Conservation (phyloP, 176 grass and related monocot species). For the Pontederia paniculata region DNA sequence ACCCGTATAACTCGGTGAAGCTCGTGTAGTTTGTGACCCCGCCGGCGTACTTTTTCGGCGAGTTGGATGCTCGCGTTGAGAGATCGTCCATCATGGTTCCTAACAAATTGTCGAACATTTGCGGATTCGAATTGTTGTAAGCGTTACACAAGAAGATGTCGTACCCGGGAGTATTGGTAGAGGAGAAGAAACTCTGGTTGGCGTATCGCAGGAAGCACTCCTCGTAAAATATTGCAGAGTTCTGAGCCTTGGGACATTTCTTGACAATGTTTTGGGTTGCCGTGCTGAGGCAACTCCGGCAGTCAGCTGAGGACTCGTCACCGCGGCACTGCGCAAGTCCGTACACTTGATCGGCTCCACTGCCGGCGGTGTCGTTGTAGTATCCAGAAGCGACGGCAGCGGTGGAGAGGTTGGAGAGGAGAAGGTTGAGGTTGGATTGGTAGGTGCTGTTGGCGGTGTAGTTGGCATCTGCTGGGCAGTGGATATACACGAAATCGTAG, state of each 20-base stretch:
- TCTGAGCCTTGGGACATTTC: too few species aligned
- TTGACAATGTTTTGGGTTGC: too few species aligned
- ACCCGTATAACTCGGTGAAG: slow-evolving; percentile 22
- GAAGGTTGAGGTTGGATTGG: not conserved
- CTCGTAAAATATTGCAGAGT: too few species aligned
- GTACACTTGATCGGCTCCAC: slow-evolving; percentile 12
- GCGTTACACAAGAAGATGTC: accelerated
- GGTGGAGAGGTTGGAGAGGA: slow-evolving; percentile 21
- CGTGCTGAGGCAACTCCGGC: slow-evolving; percentile 24
- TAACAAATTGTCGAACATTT: too few species aligned
- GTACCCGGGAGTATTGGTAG: not conserved
- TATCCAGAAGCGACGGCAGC: slow-evolving; percentile 17
- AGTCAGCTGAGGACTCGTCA: slow-evolving; percentile 13
- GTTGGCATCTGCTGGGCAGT: slow-evolving; percentile 24
- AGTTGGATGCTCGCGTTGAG: slow-evolving; percentile 8
- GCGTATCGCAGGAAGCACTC: slow-evolving; percentile 36
- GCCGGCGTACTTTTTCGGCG: slow-evolving; percentile 28
- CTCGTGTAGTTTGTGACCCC: not conserved
- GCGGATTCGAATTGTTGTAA: not conserved
- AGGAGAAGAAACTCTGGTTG: slow-evolving; percentile 30
- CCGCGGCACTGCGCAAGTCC: slow-evolving; percentile 48
- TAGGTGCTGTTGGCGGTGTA: slow-evolving; percentile 35
- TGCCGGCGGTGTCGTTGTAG: slow-evolving; percentile 16
- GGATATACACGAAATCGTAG: too few species aligned
- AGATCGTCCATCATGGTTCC: slow-evolving; percentile 25